Evolutionary conservation across 2,329 filamentous ascomycete species (phyloP).

Genomic region (Botrytis deweyae): DNA sequence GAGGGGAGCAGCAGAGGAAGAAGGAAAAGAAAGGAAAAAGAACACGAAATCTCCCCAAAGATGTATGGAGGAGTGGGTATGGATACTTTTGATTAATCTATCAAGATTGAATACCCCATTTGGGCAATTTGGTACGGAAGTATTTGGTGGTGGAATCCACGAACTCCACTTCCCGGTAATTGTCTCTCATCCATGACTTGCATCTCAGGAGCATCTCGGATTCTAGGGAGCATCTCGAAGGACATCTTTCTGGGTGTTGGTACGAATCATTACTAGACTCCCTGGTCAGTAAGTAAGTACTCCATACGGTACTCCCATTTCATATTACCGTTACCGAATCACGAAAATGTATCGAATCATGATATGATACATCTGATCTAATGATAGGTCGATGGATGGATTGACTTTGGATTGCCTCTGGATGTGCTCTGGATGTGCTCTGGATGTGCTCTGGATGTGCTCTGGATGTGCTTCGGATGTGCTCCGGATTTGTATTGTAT

Average conservation of each 20-base stretch:
- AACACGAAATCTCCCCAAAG: neutral
- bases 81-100: slow-evolving; percentile 1
- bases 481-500: too few relatives aligned
- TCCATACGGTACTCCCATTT: neutral
- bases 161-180: slow-evolving; percentile 10
- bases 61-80: neutral
- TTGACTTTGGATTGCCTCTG: neutral
- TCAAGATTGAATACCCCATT: neutral
- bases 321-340: neutral
- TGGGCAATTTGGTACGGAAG: neutral
- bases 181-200: slow-evolving; percentile 15
- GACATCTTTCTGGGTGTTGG: neutral
- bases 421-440: too few relatives aligned
- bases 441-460: too few relatives aligned
- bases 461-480: too few relatives aligned
- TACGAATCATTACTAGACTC: neutral
- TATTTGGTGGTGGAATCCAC: neutral
- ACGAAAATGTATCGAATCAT: neutral
- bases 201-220: neutral
- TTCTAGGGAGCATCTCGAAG: neutral
- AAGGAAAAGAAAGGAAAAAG: neutral
- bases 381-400: neutral
- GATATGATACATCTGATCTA: neutral
- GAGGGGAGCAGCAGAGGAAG: neutral
- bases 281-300: neutral